Evolutionary conservation across 805 yeast genomes (phyloP), one percentile per base, ranked within the genome.

Genomic region (Monosporozyma unispora): DNA sequence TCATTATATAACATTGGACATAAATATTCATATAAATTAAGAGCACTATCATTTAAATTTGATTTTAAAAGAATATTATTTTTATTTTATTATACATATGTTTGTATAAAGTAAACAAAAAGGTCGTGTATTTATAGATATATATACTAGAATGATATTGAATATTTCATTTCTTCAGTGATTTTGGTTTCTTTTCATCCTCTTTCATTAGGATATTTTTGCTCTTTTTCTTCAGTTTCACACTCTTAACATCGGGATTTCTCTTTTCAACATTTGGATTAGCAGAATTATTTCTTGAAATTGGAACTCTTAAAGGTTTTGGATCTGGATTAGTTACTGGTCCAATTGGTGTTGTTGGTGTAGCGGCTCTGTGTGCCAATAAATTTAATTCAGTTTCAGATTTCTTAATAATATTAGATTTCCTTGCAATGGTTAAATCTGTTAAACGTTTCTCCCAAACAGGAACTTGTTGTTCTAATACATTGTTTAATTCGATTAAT

Each of bases 381-480:
- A 46, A 21, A n/a, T 48, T 53, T 22, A 64, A 50, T 45, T 65
- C 62, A 1, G 67, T 59, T 47, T 63, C 62, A 5, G 69, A 65
- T 47, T 58, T 65, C 22, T 59, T 52, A 3, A 64, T 52, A 35
- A 65, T 47, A 45, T 64, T 65, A 2, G 73, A 69, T 45, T 61
- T 68, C 51, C 70, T 68, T 2, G 74, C 84, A 59, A 76, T 74
- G 57, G 75, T 74, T 61, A 89, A 76, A 57, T 80, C 84, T 23
- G 73, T 72, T 51, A 89, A 72, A 55, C 89, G 76, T 51, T 83
- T 83, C 55, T 77, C 75, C 71, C 88, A 69, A 19, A 72, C 71
- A 3, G 88, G 84, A 19, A 82, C 81, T 51, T 81, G 84, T 58
- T 95, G 81, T 48, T 65, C 67, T 58, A 90, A 72, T 45, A 74